Conservation (phyloP, 148 eudicot species). For the Oxyria digyna region DNA sequence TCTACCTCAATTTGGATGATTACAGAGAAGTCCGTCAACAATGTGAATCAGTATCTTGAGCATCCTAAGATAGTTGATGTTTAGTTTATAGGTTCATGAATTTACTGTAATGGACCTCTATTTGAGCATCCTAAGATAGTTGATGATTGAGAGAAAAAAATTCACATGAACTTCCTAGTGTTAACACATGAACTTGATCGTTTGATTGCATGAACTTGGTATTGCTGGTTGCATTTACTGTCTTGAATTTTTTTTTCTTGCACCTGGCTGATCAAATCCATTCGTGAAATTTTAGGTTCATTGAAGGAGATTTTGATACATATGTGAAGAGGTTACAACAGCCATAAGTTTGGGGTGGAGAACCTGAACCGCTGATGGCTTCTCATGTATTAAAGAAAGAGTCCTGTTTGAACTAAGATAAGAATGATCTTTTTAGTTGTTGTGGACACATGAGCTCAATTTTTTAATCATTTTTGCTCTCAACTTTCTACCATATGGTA, state of each 20-base stretch:
- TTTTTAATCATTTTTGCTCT: background rate
- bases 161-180: too few species aligned
- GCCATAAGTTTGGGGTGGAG: slow-evolving; percentile 76
- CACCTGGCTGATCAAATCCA: background rate
- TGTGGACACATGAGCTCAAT: background rate
- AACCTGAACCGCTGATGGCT: slow-evolving; percentile 63
- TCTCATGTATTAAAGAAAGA: slow-evolving; percentile 68
- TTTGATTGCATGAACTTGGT: too few species aligned
- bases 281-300: slow-evolving; percentile 31
- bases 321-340: slow-evolving; percentile 51
- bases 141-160: too few species aligned
- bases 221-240: background rate
- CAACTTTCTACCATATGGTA: background rate
- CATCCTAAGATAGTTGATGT: too few species aligned
- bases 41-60: too few species aligned
- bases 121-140: too few species aligned
- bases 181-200: too few species aligned
- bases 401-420: background rate
- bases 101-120: too few species aligned
- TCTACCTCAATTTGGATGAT: too few species aligned
- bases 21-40: too few species aligned
- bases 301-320: slow-evolving; percentile 65
- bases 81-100: too few species aligned
- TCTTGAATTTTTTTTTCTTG: background rate
- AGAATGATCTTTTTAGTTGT: background rate